These are phyloP conservation scores for Puccinia novopanici DNA, from an alignment of 1,284 basidiomycete genomes.

Conservation along the genomic window DNA sequence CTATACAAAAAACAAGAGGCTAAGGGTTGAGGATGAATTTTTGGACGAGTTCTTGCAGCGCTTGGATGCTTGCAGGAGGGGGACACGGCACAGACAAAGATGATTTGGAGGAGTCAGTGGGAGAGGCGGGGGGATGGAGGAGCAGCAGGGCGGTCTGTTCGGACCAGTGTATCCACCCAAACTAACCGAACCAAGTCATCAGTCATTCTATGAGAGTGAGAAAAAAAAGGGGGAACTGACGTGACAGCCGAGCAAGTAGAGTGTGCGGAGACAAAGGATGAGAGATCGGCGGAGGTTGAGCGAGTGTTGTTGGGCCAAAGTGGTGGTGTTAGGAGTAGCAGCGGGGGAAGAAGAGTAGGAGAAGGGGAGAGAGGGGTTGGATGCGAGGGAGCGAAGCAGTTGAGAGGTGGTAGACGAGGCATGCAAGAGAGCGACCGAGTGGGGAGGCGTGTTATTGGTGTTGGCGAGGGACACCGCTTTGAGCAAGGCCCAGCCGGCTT, in stretches of 20 bases:
- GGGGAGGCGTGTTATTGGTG: too few relatives aligned
- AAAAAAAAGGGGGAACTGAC: conserved; percentile 20
- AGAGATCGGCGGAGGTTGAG: not conserved
- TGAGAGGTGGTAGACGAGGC: not conserved
- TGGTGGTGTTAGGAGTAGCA: not conserved
- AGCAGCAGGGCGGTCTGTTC: too few relatives aligned
- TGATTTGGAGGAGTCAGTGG: too few relatives aligned
- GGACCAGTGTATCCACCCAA: not conserved
- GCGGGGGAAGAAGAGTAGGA: not conserved
- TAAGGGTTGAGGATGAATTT: too few relatives aligned
- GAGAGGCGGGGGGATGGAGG: too few relatives aligned
- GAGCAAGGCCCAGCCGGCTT: conserved; percentile 17
- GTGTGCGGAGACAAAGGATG: conserved; percentile 3
- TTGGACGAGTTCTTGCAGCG: too few relatives aligned
- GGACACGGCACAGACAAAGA: too few relatives aligned
- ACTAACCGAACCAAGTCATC: not conserved
- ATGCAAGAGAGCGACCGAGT: not conserved
- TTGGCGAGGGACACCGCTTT: not conserved
- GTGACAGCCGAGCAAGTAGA: conserved; percentile 31
- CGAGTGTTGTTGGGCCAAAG: conserved; percentile 5
- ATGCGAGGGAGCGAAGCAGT: not conserved
- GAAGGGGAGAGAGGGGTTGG: not conserved
- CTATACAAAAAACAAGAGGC: too few relatives aligned
- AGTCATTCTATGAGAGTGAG: not conserved
- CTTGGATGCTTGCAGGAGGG: too few relatives aligned